Evolutionary conservation across 2,329 filamentous ascomycete species (phyloP).

Genomic region (Metarhizium rileyi): DNA sequence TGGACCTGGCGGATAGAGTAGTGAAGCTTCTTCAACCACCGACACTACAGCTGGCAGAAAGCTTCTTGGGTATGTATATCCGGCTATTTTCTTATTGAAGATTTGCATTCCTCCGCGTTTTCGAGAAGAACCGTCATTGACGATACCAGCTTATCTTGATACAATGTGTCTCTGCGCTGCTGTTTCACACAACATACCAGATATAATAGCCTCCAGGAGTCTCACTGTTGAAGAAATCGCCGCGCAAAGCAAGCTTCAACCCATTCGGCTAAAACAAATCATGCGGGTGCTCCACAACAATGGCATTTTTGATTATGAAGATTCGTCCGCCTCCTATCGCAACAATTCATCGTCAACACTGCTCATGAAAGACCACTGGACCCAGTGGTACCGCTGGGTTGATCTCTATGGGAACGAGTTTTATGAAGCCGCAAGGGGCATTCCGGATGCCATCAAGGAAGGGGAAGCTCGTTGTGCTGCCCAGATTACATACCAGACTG

Average conservation of each 20-base stretch:
- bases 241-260: slow-evolving; percentile 1
- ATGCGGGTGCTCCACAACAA: slow-evolving; percentile 9
- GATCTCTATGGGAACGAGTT: slow-evolving; percentile 32
- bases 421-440: slow-evolving; percentile 32
- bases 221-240: not conserved
- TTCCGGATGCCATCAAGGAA: slow-evolving; percentile 20
- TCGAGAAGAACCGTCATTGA: too few species aligned
- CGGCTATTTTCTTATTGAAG: too few species aligned
- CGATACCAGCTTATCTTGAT: slow-evolving; percentile 1
- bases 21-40: slow-evolving; percentile 4
- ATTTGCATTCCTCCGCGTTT: too few species aligned
- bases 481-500: slow-evolving; percentile 30
- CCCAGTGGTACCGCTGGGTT: slow-evolving; percentile 34
- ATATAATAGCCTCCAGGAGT: not conserved
- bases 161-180: slow-evolving; percentile 4
- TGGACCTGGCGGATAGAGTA: slow-evolving; percentile 4
- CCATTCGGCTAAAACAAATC: slow-evolving; percentile 5
- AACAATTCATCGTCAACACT: slow-evolving; percentile 19
- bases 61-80: slow-evolving; percentile 4
- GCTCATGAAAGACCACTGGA: slow-evolving; percentile 29
- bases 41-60: slow-evolving; percentile 2
- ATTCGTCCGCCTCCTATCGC: too few species aligned
- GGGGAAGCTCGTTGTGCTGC: slow-evolving; percentile 20
- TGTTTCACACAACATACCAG: slow-evolving; percentile 4
- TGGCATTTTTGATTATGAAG: not conserved